Conservation (phyloP, 208 protist genomes). For the Acanthamoeba sp. region DNA sequence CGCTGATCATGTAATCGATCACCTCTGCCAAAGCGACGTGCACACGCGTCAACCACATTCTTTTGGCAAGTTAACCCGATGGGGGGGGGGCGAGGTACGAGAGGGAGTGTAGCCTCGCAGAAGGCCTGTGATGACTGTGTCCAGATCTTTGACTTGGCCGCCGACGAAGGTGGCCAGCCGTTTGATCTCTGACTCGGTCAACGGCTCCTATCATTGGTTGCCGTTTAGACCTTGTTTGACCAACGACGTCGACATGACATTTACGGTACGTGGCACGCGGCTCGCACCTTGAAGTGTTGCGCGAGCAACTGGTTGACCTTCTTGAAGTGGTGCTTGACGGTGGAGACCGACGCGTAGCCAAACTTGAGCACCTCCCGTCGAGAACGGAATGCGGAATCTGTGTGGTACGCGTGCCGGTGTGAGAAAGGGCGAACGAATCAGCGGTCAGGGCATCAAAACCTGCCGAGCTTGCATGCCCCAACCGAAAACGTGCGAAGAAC, state of each 20-base stretch:
- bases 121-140: constrained; percentile 43
- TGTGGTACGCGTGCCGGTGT: too few species aligned
- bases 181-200: background rate
- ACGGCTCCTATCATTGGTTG: too few species aligned
- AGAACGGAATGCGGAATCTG: constrained; percentile 41
- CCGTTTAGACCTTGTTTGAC: too few species aligned
- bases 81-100: background rate
- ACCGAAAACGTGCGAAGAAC: background rate
- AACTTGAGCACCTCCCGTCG: constrained; percentile 47
- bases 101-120: constrained; percentile 37
- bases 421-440: too few species aligned
- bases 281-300: constrained; percentile 14
- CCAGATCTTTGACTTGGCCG: constrained; percentile 60
- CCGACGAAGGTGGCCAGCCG: constrained; percentile 45
- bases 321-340: constrained; percentile 44
- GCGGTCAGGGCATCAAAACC: too few species aligned
- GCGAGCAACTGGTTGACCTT: constrained; percentile 46
- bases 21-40: background rate
- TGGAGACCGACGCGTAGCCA: constrained; percentile 28
- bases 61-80: too few species aligned
- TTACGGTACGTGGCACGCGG: background rate
- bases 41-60: too few species aligned
- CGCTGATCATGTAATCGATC: constrained; percentile 57
- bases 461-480: background rate
- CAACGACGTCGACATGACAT: background rate